A percentile compares a stretch with the other conserved stretches of the same genome.
phyloP scores from a whole-genome alignment of 2,329 filamentous ascomycete species.

The Diatrype stigma region DNA sequence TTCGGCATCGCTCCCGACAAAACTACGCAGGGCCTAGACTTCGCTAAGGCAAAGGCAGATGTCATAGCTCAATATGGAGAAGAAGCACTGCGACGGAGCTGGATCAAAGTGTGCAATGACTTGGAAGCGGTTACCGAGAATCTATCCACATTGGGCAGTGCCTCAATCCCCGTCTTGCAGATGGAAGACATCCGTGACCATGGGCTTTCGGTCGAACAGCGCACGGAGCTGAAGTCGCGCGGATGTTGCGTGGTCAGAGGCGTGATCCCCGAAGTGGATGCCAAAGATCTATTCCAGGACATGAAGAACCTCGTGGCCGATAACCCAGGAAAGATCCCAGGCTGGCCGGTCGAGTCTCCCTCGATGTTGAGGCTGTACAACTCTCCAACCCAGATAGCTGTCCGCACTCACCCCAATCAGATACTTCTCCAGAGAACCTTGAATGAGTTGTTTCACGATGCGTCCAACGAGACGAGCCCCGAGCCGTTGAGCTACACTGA shows the following conservation, averaged over 20 bases:
- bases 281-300: neutral
- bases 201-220: slow-evolving; percentile 13
- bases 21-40: slow-evolving; percentile 7
- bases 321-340: too few species aligned
- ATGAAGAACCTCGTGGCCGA: too few species aligned
- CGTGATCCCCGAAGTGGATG: slow-evolving; percentile 5
- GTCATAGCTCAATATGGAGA: slow-evolving; percentile 34
- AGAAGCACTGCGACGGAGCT: slow-evolving; percentile 30
- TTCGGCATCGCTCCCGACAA: slow-evolving; percentile 10
- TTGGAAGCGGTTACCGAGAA: slow-evolving; percentile 32
- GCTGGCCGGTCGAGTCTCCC: slow-evolving; percentile 12
- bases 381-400: slow-evolving; percentile 33
- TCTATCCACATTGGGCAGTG: slow-evolving; percentile 29
- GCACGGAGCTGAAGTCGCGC: slow-evolving; percentile 22
- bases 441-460: slow-evolving; percentile 33
- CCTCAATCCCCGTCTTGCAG: slow-evolving; percentile 28
- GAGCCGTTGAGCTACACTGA: slow-evolving; percentile 12
- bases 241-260: slow-evolving; percentile 20
- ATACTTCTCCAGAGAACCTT: slow-evolving; percentile 31
- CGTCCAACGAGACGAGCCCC: neutral
- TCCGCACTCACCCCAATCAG: slow-evolving; percentile 34
- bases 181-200: slow-evolving; percentile 16
- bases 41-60: slow-evolving; percentile 17
- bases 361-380: slow-evolving; percentile 36
- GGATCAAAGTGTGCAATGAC: slow-evolving; percentile 34